Percentiles rank a stretch among this genome's conserved stretches.
Evolutionary conservation across 345 rosid genomes (phyloP).

Genomic region (Fremontodendron californicum): DNA sequence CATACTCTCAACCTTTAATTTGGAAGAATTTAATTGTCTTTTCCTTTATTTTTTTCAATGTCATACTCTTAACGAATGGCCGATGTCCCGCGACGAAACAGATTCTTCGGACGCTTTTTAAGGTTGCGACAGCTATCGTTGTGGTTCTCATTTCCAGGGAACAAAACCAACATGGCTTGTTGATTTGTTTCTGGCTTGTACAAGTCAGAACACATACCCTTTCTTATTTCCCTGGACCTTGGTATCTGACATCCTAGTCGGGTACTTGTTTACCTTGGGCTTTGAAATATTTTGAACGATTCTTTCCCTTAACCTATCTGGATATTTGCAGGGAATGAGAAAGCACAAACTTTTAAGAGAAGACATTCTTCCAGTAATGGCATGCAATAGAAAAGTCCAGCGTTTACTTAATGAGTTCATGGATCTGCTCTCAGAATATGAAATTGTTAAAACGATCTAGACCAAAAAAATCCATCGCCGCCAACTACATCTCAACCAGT

Average conservation of each 20-base stretch:
- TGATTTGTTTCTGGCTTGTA: not conserved
- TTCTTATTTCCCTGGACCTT: not conserved
- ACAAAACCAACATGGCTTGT: not conserved
- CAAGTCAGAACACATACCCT: not conserved
- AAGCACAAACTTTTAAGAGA: too few relatives aligned
- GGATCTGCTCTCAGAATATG: slow-evolving; percentile 89
- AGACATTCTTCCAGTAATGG: slow-evolving; percentile 97
- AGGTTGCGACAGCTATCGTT: too few relatives aligned
- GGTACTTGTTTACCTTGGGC: not conserved
- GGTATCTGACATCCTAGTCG: not conserved
- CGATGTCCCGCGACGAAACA: too few relatives aligned
- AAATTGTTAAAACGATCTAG: slow-evolving; percentile 29
- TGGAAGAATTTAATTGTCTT: too few relatives aligned
- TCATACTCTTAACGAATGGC: too few relatives aligned
- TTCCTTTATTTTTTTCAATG: too few relatives aligned
- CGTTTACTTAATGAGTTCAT: slow-evolving; percentile 85
- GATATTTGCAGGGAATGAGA: slow-evolving; percentile 63
- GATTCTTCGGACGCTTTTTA: too few relatives aligned
- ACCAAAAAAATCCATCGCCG: slow-evolving; percentile 19
- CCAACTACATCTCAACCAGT: slow-evolving; percentile 20
- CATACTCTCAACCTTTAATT: too few relatives aligned
- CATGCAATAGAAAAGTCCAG: slow-evolving; percentile 91
- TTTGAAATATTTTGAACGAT: not conserved
- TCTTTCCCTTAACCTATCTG: not conserved
- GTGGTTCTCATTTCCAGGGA: not conserved